Base-by-base conservation (phyloP, 2,329 filamentous ascomycete species). In the Talaromyces sp. region DNA sequence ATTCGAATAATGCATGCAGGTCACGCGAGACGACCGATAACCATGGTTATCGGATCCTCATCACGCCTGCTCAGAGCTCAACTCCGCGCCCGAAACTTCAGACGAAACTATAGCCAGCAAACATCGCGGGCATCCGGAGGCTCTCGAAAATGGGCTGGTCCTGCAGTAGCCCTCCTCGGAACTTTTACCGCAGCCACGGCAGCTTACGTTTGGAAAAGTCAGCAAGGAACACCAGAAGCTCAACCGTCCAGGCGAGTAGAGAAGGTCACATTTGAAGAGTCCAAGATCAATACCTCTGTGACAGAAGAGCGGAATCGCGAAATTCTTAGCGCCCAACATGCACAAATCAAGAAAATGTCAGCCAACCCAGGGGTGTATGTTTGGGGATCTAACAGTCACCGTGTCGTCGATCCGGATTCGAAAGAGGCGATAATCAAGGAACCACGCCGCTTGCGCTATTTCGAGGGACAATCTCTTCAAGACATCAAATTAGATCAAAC, bases 311-410 rank as follows among this genome's bases (percentile, higher is more conserved):
- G 92, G 69, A 89, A 89, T 68, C 81, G 91, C 65, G 90, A 93
- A 64, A 78, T 91, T 65, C 87, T 96, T 70, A 94, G 91, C 74
- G 91, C 91, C 11, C 92, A 96, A 75, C 92, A 96, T 78, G 80
- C 92, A 5, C 94, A 97, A 80, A 91, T 97, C 66, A 92, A 91
- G 80, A 88, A 87, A 74, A 96, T 91, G 77, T 85, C 87, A 82
- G 87, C 88, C 77, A 89, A 91, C 67, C 94, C 95, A 0, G 95
- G 93, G 1, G 90, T 98, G 0, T 98, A 96, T 78, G 88, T 90
- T 5, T 99, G 95, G 94, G 95, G 95, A 0, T 92, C 90, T 19
- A 99, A 99, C 72, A 82, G 83, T 17, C 92, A 93, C 67, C 86
- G 86, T 70, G 93, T 97, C n/a, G 91, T 91, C 43, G 93, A 93